phyloP scores from a whole-genome alignment of 2,329 filamentous ascomycete genomes.

The Xylaria sp. region DNA sequence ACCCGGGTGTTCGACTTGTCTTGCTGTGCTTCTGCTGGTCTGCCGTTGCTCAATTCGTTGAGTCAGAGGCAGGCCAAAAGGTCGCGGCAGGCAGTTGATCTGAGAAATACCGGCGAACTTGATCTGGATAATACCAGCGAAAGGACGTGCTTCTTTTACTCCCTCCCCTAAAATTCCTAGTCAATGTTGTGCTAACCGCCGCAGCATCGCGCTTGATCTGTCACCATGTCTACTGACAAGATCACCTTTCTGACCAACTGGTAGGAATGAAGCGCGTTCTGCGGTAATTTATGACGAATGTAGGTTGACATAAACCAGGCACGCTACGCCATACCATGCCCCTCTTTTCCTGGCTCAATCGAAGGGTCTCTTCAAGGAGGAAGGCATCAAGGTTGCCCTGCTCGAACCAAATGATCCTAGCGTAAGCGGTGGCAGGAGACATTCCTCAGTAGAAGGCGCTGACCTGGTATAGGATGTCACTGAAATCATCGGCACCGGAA shows the following conservation, averaged over 20 bases:
- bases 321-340: constrained; percentile 83
- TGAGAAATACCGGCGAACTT: constrained; percentile 65
- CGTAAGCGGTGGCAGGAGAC: constrained; percentile 52
- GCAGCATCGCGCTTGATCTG: constrained; percentile 55
- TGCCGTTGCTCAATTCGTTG: constrained; percentile 19
- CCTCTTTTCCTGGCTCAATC: constrained; percentile 80
- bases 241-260: constrained; percentile 88
- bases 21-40: constrained; percentile 22
- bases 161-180: constrained; percentile 45
- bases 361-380: constrained; percentile 78
- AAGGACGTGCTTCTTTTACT: constrained; percentile 80
- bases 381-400: constrained; percentile 80
- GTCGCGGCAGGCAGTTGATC: constrained; percentile 24
- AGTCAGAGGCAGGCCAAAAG: constrained; percentile 6
- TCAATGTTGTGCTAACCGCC: constrained; percentile 57
- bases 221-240: constrained; percentile 82
- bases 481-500: constrained; percentile 80
- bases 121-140: constrained; percentile 89
- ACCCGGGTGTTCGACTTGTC: constrained; percentile 32
- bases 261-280: constrained; percentile 57
- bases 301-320: constrained; percentile 60
- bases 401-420: constrained; percentile 83
- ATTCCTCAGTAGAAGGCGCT: constrained; percentile 22
- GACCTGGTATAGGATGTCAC: constrained; percentile 71
- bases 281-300: constrained; percentile 6